phyloP scores from a whole-genome alignment of 306 rosid genomes.

The Arachis stenosperma region DNA sequence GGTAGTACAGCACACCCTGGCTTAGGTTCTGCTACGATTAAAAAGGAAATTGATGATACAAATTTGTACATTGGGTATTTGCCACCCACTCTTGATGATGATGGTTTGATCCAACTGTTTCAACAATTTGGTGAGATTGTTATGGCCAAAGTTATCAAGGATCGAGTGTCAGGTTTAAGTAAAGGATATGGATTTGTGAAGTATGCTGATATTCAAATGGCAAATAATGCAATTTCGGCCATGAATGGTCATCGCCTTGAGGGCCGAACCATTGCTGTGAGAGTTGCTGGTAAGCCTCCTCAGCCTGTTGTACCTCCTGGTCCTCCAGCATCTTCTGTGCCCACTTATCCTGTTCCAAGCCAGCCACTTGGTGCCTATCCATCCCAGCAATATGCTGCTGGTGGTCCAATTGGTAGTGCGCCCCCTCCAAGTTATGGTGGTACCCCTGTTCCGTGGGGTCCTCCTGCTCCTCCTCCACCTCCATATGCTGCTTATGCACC shows the following conservation, averaged over 20 bases:
- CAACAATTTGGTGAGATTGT: conserved; percentile 95
- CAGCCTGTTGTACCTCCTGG: conserved; percentile 91
- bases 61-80: conserved; percentile 94
- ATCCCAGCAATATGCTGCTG: conserved; percentile 80
- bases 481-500: conserved; percentile 79
- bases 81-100: conserved; percentile 95
- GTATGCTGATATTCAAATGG: conserved; percentile 90
- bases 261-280: conserved; percentile 93
- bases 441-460: conserved; percentile 94
- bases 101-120: conserved; percentile 81
- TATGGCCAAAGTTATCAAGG: conserved; percentile 97
- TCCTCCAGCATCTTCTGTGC: conserved; percentile 72
- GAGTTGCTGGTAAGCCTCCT: conserved; percentile 99
- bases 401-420: conserved; percentile 76
- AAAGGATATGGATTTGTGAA: conserved; percentile 97
- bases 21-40: conserved; percentile 66
- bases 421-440: conserved; percentile 69
- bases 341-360: conserved; percentile 74
- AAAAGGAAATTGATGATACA: conserved; percentile 92
- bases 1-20: conserved; percentile 59
- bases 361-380: conserved; percentile 85
- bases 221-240: conserved; percentile 80
- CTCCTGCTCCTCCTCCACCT: conserved; percentile 83
- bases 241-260: conserved; percentile 97
- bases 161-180: conserved; percentile 78